Percentiles rank a stretch among this genome's conserved stretches.
Evolutionary conservation across 2,329 filamentous ascomycete genomes (phyloP).

Genomic region (Nemania serpens): DNA sequence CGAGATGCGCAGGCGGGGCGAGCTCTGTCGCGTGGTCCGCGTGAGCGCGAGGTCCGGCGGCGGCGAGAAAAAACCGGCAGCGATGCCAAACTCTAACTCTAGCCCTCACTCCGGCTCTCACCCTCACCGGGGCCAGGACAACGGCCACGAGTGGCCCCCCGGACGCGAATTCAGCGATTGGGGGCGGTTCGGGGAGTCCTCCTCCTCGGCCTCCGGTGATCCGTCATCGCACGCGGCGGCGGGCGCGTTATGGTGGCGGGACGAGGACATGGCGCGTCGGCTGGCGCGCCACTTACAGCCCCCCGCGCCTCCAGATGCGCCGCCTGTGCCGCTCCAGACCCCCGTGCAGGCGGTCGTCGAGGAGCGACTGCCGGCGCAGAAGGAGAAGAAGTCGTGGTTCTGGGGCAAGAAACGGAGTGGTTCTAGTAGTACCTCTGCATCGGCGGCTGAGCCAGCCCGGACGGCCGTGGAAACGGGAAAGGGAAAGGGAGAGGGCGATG

Average conservation of each 20-base stretch:
- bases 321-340: constrained; percentile 12
- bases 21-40: constrained; percentile 34
- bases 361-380: constrained; percentile 37
- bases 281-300: constrained; percentile 52
- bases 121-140: no score
- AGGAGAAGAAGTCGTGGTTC: constrained; percentile 42
- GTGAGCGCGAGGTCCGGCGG: constrained; percentile 22
- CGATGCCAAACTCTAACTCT: no score
- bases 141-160: constrained; percentile 21
- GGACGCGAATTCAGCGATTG: constrained; percentile 50
- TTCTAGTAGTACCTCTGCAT: constrained; percentile 18
- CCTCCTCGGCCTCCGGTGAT: neutral
- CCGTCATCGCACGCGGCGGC: neutral
- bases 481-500: neutral
- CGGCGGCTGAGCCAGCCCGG: constrained; percentile 5
- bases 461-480: constrained; percentile 1
- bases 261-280: constrained; percentile 52
- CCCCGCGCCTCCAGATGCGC: constrained; percentile 22
- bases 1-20: constrained; percentile 38
- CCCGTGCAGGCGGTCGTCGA: constrained; percentile 41
- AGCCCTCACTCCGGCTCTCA: no score
- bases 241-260: constrained; percentile 51
- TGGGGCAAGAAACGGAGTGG: constrained; percentile 36
- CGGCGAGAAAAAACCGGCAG: neutral
- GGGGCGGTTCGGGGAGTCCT: constrained; percentile 48